Evolutionary conservation across 768 basidiomycete species (phyloP), one percentile per base, ranked within the genome.

Genomic region (Tephrocybe sp.): DNA sequence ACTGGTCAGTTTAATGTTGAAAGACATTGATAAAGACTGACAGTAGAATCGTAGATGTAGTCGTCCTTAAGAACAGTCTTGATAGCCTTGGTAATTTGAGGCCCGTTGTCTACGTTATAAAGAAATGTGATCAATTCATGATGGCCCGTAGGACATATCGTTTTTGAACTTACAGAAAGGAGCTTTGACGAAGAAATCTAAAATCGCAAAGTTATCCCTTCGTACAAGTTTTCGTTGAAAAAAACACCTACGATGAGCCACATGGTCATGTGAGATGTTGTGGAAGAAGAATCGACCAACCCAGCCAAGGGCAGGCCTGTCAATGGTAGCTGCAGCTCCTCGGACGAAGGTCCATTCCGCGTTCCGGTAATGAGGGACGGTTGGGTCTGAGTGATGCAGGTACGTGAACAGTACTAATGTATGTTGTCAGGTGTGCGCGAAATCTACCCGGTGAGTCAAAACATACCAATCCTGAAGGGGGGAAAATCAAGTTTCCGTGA

Each of bases 241-340:
- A 12, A 25, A 15, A 49, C 28, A 60, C 71, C 39, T 60, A 74
- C 73, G 73, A 51, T 73, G 72, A 2, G 73, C 72, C 18, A 74
- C 68, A 60, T 75, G 73, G 49, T 75, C 71, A 59, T 75, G 73
- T 35, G 69, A 77, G 65, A 74, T 74, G 54, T 81, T 80, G 60
- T 81, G 80, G 51, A 83, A 71, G 68, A 82, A 83, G 64, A 81
- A 80, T 8, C 78, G 66, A 8, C 81, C 81, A 61, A 74, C 72
- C 77, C 76, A 81, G 15, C 82, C 81, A 7, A 84, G 66, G 37
- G 82, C 72, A 27, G 79, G 72, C 22, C 81, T 66, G 60, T 84
- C 82, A 21, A 84, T 74, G 1, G 82, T 83, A 19, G 76, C 74
- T 25, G 74, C 66, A 5, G 82, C 80, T 9, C 82, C 82, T 0